Evolutionary conservation across 352 stramenopile species (phyloP), one percentile per base, ranked within the genome.

Genomic region (Pythium sukuiense): DNA sequence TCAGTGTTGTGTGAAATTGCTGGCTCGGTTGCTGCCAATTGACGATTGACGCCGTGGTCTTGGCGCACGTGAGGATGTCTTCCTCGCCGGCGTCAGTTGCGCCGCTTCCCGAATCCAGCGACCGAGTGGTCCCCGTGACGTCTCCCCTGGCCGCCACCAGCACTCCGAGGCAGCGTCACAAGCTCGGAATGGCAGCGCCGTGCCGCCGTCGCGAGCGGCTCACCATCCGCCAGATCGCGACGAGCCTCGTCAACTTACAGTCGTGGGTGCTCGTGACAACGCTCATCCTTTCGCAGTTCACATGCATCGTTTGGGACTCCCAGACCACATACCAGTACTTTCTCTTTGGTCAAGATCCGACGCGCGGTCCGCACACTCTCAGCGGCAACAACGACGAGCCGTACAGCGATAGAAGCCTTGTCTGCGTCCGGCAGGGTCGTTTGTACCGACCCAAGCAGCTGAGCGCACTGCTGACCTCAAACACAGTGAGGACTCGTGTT

Each of bases 381-480:
- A 55, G 48, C 11, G 74, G 76, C 32, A 50, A 35, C 43, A 87
- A 87, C 59, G 81, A 88, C 33, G 79, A 82, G 27, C 76, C 73
- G 5, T 83, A 76, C 55, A 76, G 70, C 5, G 81, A 88, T 45
- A 77, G 81, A 5, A 6, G 76, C 0, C 7, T 90, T 13, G 76
- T 70, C 11, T 88, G 81, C 46, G 65, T 84, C 2, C 70, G 66
- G 14, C 66, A 79, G 37, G 81, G 77, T 9, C 60, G 69, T 0
- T 63, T 76, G 16, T 83, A 81, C 55, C 62, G 73, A 48, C 68
- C 79, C 18, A 56, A 76, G 11, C 63, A 79, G 18, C 66, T 88
- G 1, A 76, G 73, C 24, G 71, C 76, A 9, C 63, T 73, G 37
- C 56, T 87, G 24, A 5, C 39, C 5, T 41, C 39, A 14, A 41